Conservation (phyloP, 768 basidiomycete species). For the Trichaptum fuscoviolaceum region DNA sequence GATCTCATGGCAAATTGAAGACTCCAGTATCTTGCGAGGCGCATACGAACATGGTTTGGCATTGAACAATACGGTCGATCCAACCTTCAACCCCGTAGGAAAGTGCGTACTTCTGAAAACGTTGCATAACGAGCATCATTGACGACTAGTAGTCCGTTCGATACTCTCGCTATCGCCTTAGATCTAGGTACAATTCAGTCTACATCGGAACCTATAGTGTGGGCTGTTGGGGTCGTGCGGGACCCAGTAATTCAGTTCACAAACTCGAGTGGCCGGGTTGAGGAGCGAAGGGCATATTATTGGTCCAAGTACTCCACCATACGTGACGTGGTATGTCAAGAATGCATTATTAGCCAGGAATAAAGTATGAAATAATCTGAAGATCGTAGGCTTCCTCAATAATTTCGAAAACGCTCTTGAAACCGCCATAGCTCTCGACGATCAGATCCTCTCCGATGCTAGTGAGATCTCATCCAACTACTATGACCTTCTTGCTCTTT, state of each 20-base stretch:
- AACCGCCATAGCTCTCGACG: constrained; percentile 18
- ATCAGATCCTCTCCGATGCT: constrained; percentile 17
- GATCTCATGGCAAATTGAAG: too few species aligned
- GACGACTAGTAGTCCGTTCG: constrained; percentile 4
- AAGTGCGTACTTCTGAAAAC: too few species aligned
- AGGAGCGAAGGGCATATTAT: constrained; percentile 18
- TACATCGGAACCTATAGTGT: constrained; percentile 18
- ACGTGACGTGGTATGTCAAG: constrained; percentile 13
- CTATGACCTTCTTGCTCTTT: constrained; percentile 21
- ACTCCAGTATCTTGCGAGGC: too few species aligned
- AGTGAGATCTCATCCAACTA: constrained; percentile 17
- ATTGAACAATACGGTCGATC: too few species aligned
- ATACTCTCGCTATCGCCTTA: constrained; percentile 21
- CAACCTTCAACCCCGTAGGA: too few species aligned
- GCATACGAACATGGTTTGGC: too few species aligned
- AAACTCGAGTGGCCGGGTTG: constrained; percentile 7
- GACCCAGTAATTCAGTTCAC: constrained; percentile 22
- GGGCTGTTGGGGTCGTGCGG: constrained; percentile 23
- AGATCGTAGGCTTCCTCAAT: constrained; percentile 18
- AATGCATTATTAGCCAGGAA: constrained; percentile 14
- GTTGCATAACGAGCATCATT: too few species aligned
- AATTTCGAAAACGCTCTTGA: constrained; percentile 17
- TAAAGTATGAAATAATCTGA: constrained; percentile 23
- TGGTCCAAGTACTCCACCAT: constrained; percentile 5
- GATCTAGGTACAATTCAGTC: constrained; percentile 21